Percentiles rank a stretch among this genome's conserved stretches.
These are phyloP conservation scores for Acacia confusa DNA, from an alignment of 306 rosid species.

Conservation along the genomic window DNA sequence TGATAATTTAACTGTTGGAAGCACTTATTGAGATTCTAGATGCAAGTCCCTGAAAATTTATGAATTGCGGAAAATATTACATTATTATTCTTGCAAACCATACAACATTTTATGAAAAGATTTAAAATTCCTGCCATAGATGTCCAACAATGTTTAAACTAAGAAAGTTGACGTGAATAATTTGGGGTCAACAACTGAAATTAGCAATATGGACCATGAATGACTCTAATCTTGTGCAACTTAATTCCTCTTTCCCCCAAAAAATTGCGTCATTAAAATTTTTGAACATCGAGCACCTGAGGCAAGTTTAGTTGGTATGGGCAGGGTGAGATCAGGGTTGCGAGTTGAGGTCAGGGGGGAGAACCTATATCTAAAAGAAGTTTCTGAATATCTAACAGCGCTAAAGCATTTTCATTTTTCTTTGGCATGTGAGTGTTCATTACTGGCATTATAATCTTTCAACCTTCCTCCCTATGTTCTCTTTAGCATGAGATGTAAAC, in stretches of 20 bases:
- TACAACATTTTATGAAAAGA: background rate
- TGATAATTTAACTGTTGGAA: no score
- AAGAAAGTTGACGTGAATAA: background rate
- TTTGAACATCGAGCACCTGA: background rate
- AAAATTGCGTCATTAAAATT: background rate
- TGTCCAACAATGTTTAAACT: background rate
- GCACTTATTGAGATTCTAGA: background rate
- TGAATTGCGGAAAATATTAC: background rate
- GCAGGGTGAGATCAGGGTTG: no score
- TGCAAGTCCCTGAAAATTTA: background rate
- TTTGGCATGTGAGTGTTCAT: background rate
- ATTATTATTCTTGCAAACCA: background rate
- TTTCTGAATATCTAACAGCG: background rate
- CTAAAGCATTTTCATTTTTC: background rate
- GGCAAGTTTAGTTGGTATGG: no score
- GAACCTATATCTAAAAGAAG: no score
- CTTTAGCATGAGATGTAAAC: background rate
- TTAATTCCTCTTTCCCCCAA: background rate
- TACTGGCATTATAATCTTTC: background rate
- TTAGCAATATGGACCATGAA: background rate
- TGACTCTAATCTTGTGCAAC: background rate
- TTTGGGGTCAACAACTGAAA: background rate
- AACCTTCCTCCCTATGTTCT: background rate
- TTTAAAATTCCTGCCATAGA: background rate
- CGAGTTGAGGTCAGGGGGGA: no score